These are phyloP conservation scores for Microglena sp. DNA, from an alignment of 139 green algal species.

Conservation along the genomic window DNA sequence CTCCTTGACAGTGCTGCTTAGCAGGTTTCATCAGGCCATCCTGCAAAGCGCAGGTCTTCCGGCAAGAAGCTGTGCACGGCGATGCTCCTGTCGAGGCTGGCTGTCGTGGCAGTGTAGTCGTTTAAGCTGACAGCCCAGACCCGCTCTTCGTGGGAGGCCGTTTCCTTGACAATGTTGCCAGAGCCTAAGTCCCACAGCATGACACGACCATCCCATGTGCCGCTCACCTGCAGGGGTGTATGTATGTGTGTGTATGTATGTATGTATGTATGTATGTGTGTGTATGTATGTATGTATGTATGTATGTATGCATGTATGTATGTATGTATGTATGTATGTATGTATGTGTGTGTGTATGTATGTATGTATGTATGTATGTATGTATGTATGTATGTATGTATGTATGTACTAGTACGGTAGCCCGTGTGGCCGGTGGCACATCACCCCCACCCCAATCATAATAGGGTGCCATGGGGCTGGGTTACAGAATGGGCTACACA, in stretches of 20 bases:
- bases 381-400: no score
- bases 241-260: conserved; percentile 1
- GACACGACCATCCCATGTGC: conserved; percentile 12
- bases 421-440: no score
- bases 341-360: no score
- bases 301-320: background rate
- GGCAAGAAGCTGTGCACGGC: conserved; percentile 7
- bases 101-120: conserved; percentile 4
- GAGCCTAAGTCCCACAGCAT: conserved; percentile 12
- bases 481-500: no score
- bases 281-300: background rate
- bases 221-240: conserved; percentile 4
- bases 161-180: background rate
- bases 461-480: no score
- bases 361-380: no score
- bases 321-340: background rate
- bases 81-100: conserved; percentile 1
- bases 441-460: no score
- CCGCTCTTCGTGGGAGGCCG: conserved; percentile 3
- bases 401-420: no score
- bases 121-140: conserved; percentile 13
- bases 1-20: no score
- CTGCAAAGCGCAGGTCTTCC: conserved; percentile 3
- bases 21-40: no score
- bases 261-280: conserved; percentile 3